Evolutionary conservation across 192 early-diverging fungal genomes (phyloP).

Genomic region (Pilaira anomala): DNA sequence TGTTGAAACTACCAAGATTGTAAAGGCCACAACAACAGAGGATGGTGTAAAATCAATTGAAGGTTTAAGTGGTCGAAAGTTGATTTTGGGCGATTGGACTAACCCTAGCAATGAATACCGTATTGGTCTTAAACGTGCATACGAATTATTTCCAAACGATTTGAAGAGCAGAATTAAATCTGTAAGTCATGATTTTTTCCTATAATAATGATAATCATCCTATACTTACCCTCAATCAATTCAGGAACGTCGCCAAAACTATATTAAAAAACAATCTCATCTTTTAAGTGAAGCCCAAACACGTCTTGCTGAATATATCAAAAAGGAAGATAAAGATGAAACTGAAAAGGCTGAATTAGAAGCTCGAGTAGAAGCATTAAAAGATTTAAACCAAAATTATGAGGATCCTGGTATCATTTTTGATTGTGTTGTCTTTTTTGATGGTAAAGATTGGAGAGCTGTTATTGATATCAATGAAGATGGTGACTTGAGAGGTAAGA

Average conservation of each 20-base stretch:
- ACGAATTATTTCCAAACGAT: slow-evolving; percentile 69
- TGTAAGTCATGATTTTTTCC: slow-evolving; percentile 43
- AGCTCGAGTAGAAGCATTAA: slow-evolving; percentile 63
- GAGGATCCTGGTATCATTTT: slow-evolving; percentile 74
- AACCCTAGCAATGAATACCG: slow-evolving; percentile 84
- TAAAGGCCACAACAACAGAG: slow-evolving; percentile 49
- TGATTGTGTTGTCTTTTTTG: slow-evolving; percentile 85
- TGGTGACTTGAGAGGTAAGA: slow-evolving; percentile 67
- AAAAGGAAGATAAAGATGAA: slow-evolving; percentile 29
- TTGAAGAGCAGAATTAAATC: slow-evolving; percentile 47
- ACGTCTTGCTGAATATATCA: slow-evolving; percentile 45
- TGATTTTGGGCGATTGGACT: slow-evolving; percentile 70
- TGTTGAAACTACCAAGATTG: slow-evolving; percentile 57
- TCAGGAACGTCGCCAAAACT: slow-evolving; percentile 47
- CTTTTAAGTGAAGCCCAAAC: slow-evolving; percentile 44
- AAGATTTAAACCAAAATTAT: slow-evolving; percentile 55
- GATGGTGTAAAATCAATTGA: slow-evolving; percentile 46
- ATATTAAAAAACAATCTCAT: slow-evolving; percentile 45
- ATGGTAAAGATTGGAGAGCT: slow-evolving; percentile 86
- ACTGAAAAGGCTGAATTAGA: slow-evolving; percentile 56
- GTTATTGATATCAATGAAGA: slow-evolving; percentile 72
- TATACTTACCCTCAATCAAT: not conserved
- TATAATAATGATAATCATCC: no score
- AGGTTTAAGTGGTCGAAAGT: slow-evolving; percentile 72
- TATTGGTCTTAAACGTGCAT: slow-evolving; percentile 75